Base-by-base conservation (phyloP, 768 basidiomycete species). In the Epithele typhae region DNA sequence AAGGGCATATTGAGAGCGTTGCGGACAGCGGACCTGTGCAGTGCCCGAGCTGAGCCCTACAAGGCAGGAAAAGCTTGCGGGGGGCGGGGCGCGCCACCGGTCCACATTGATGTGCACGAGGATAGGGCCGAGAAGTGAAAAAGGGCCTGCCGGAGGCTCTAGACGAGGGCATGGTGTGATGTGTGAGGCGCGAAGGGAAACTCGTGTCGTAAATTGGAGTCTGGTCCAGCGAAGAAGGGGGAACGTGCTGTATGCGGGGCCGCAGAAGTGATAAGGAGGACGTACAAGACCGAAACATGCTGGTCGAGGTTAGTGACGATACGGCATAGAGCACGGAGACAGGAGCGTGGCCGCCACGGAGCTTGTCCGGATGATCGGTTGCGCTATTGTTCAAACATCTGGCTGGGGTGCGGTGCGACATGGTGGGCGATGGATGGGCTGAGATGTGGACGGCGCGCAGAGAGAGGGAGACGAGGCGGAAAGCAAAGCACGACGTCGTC, bases 221-320 rank as follows among this genome's bases (percentile, higher is more conserved):
- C 37, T 27, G 14, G 18, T 27, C 37, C 17, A 27, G 37, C 38
- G 32, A 34, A 44, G 42, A 39, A 11, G 21, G 19, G 37, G 42
- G 35, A 8, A 19, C 21, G 25, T 37, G 37, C 23, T 34, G 41
- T 25, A 38, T 23, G 19, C 11, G 17, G 33, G 7, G 25, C n/a
- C n/a, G 32, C 38, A 33, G 27, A 25, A 36, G 39, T 18, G n/a
- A 37, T 37, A 41, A 45, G 15, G 23, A 36, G 37, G 48, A 50
- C 48, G 48, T 50, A 50, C 48, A 50, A 50, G 48, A 50, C 43
- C 22, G n/a, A 24, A 4, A 25, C 27, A 44, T 23, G 34, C 19
- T 25, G 27, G 19, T 7, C 14, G 40, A 11, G 40, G 19, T 11
- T 30, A 21, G 21, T 11, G 37, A 21, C n/a, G 11, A 19, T n/a